A percentile compares a stretch with the other conserved stretches of the same genome.
These are phyloP conservation scores for Kodamaea kaohsiungensis DNA, from an alignment of 805 yeast genomes.

Conservation along the genomic window DNA sequence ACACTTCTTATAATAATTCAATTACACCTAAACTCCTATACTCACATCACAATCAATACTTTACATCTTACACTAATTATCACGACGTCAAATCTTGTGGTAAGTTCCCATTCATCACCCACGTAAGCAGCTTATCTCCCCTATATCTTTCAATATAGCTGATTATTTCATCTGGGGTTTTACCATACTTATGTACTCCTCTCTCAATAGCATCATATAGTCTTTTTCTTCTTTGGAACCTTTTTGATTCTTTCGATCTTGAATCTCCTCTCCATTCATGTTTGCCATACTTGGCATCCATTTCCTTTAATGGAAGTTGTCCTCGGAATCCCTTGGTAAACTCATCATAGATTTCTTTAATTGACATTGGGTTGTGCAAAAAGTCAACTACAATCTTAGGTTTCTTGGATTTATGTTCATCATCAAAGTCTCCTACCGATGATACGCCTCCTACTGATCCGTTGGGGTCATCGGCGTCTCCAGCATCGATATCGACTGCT, in stretches of 20 bases:
- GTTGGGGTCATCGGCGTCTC: conserved; percentile 8
- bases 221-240: conserved; percentile 45
- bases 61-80: background rate
- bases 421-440: conserved; percentile 6
- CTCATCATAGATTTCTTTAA: conserved; percentile 46
- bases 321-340: conserved; percentile 46
- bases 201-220: conserved; percentile 45
- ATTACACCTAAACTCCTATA: too few relatives aligned
- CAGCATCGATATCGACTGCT: conserved; percentile 7
- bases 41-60: background rate
- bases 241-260: conserved; percentile 43
- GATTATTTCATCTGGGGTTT: conserved; percentile 42
- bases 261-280: conserved; percentile 49
- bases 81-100: conserved; percentile 32
- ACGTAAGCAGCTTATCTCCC: conserved; percentile 44
- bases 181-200: conserved; percentile 41
- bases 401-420: conserved; percentile 23
- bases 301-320: conserved; percentile 42
- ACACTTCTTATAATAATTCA: too few relatives aligned
- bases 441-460: background rate
- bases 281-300: conserved; percentile 45
- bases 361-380: conserved; percentile 46
- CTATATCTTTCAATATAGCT: conserved; percentile 42
- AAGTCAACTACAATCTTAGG: conserved; percentile 42
- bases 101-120: conserved; percentile 49